These are phyloP conservation scores for Yarrowia sp. DNA, from an alignment of 805 yeast genomes.

Conservation along the genomic window DNA sequence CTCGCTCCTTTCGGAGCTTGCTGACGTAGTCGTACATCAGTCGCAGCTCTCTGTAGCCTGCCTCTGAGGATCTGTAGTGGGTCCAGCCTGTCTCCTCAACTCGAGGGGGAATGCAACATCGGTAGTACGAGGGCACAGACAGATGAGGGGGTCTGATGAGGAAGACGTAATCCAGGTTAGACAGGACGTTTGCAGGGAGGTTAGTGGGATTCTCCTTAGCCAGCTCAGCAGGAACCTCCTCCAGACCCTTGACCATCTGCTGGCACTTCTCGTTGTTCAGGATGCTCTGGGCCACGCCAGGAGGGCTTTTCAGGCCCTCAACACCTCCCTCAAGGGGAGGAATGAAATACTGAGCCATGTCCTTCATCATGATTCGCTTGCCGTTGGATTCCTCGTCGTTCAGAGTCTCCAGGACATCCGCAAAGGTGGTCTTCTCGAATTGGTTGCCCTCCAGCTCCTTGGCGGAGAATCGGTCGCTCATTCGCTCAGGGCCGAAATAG, in stretches of 20 bases:
- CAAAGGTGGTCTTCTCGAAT: conserved; percentile 29
- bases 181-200: conserved; percentile 30
- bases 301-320: neutral
- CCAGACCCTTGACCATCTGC: conserved; percentile 6
- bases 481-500: conserved; percentile 34
- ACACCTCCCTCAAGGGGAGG: conserved; percentile 29
- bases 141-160: conserved; percentile 35
- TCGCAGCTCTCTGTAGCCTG: conserved; percentile 33
- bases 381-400: conserved; percentile 3
- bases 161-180: conserved; percentile 31
- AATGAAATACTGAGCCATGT: conserved; percentile 36
- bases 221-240: neutral
- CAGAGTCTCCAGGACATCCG: conserved; percentile 29
- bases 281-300: conserved; percentile 9
- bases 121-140: conserved; percentile 34
- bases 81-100: conserved; percentile 34
- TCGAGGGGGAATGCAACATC: conserved; percentile 34
- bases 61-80: conserved; percentile 32
- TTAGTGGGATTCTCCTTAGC: conserved; percentile 31
- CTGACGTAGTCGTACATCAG: conserved; percentile 31
- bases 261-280: neutral
- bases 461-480: conserved; percentile 31
- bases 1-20: conserved; percentile 20
- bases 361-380: conserved; percentile 33
- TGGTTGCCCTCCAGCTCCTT: conserved; percentile 27